These are phyloP conservation scores for Diplotaxis tenuifolia DNA, from an alignment of 345 rosid species.

Conservation along the genomic window DNA sequence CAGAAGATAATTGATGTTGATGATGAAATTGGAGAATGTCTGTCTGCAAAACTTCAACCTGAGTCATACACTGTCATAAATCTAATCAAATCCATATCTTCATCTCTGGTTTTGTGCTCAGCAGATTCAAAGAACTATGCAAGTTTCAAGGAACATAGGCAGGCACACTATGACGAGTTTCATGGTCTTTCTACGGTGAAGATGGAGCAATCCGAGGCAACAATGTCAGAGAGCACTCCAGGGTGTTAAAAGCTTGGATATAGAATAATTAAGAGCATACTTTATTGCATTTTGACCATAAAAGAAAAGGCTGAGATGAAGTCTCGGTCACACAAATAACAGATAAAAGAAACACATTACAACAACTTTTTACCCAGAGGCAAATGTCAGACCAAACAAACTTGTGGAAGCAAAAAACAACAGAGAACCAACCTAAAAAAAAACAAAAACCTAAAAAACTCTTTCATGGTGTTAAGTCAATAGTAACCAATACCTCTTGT, in stretches of 20 bases:
- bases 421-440: slow-evolving; percentile 11
- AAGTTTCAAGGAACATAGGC: slow-evolving; percentile 74
- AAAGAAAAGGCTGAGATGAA: neutral
- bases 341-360: neutral
- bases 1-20: neutral
- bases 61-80: too few species aligned
- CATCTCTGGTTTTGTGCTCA: slow-evolving; percentile 18
- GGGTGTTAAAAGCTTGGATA: slow-evolving; percentile 39
- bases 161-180: slow-evolving; percentile 83
- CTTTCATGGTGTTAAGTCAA: slow-evolving; percentile 28
- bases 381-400: neutral
- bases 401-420: neutral
- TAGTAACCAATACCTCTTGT: slow-evolving; percentile 11
- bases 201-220: slow-evolving; percentile 33
- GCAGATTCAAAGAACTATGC: slow-evolving; percentile 39
- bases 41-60: too few species aligned
- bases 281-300: neutral
- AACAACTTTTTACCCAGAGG: neutral
- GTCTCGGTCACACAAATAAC: neutral
- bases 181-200: slow-evolving; percentile 61
- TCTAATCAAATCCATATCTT: too few species aligned
- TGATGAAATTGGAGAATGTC: too few species aligned
- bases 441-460: neutral
- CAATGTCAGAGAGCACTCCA: slow-evolving; percentile 43
- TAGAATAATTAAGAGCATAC: neutral